phyloP scores from a whole-genome alignment of 2,329 filamentous ascomycete species.

The Salinomyces thailandicus region DNA sequence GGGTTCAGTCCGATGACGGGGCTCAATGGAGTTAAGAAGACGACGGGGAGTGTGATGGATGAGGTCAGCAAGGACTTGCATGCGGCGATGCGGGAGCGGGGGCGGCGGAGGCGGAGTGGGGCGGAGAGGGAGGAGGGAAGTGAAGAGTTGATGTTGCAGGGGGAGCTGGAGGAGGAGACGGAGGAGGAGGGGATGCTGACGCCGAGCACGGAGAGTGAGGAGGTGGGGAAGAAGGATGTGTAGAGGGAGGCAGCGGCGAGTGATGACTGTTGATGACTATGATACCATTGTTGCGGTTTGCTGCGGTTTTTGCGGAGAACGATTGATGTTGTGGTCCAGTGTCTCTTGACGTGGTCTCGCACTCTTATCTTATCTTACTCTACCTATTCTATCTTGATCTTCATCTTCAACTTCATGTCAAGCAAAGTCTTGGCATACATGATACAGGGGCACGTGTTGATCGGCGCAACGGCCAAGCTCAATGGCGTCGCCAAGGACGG shows the following conservation, averaged over 20 bases:
- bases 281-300: not conserved
- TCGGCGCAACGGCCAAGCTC: too few relatives aligned
- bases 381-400: too few relatives aligned
- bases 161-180: not conserved
- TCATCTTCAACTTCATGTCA: too few relatives aligned
- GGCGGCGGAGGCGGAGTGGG: slow-evolving; percentile 41
- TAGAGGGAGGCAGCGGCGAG: not conserved
- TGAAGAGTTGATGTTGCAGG: not conserved
- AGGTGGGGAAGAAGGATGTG: slow-evolving; percentile 8
- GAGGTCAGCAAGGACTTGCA: slow-evolving; percentile 77
- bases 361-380: too few relatives aligned
- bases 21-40: slow-evolving; percentile 6
- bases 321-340: too few relatives aligned
- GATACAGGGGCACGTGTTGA: too few relatives aligned
- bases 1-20: slow-evolving; percentile 32
- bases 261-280: not conserved
- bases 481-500: too few relatives aligned
- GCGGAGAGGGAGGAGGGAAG: slow-evolving; percentile 11
- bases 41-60: slow-evolving; percentile 64
- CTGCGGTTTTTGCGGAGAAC: too few relatives aligned
- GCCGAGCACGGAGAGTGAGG: slow-evolving; percentile 5
- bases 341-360: too few relatives aligned
- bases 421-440: too few relatives aligned
- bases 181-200: slow-evolving; percentile 3
- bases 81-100: slow-evolving; percentile 72